Conservation (phyloP, 306 rosid species). For the Delonix regia region DNA sequence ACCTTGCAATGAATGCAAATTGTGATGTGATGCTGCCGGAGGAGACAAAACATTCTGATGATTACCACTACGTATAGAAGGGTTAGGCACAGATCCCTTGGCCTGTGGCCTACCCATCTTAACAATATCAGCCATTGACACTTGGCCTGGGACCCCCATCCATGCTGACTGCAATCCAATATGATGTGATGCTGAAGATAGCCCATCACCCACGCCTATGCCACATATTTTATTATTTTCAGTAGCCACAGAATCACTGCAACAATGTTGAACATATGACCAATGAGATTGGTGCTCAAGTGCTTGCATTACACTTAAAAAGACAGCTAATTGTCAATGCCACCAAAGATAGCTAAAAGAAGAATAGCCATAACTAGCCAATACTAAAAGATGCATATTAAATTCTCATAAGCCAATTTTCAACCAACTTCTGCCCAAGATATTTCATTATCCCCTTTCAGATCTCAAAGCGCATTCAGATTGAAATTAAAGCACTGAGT, state of each 20-base stretch:
- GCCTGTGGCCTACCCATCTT: slow-evolving; percentile 74
- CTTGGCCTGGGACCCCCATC: slow-evolving; percentile 74
- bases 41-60: slow-evolving; percentile 52
- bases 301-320: slow-evolving; percentile 3
- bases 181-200: slow-evolving; percentile 60
- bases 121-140: slow-evolving; percentile 85
- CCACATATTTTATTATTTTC: slow-evolving; percentile 54
- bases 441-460: not conserved
- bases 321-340: not conserved
- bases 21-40: slow-evolving; percentile 43
- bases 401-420: not conserved
- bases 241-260: slow-evolving; percentile 63
- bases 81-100: slow-evolving; percentile 55
- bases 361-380: slow-evolving; percentile 1
- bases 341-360: slow-evolving; percentile 9
- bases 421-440: slow-evolving; percentile 7
- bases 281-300: not conserved
- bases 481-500: slow-evolving; percentile 2
- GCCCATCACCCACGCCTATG: slow-evolving; percentile 53
- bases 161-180: slow-evolving; percentile 75
- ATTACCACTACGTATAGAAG: slow-evolving; percentile 49
- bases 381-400: not conserved
- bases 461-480: not conserved
- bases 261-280: slow-evolving; percentile 36
- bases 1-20: slow-evolving; percentile 57